Evolutionary conservation across 805 yeast genomes (phyloP).

Genomic region (Lachancea mirantina): DNA sequence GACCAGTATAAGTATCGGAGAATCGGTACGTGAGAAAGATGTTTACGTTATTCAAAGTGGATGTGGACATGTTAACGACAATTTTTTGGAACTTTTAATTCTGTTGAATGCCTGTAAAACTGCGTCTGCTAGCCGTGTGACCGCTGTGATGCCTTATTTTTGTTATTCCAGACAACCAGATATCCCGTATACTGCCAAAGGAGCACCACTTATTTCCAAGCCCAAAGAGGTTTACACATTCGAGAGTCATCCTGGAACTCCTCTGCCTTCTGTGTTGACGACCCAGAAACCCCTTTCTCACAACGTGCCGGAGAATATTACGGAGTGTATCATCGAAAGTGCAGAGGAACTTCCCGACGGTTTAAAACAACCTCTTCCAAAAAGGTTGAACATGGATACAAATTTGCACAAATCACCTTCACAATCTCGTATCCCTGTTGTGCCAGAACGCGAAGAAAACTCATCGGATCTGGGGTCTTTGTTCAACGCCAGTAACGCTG

Average conservation of each 20-base stretch:
- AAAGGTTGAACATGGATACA: slow-evolving; percentile 1
- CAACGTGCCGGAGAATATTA: not conserved
- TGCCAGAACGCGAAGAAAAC: slow-evolving; percentile 30
- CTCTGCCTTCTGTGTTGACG: slow-evolving; percentile 27
- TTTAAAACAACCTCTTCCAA: slow-evolving; percentile 13
- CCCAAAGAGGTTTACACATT: slow-evolving; percentile 37
- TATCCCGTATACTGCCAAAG: slow-evolving; percentile 70
- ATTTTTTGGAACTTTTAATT: slow-evolving; percentile 72
- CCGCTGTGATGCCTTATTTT: slow-evolving; percentile 87
- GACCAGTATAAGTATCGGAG: slow-evolving; percentile 75
- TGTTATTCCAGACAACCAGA: slow-evolving; percentile 97
- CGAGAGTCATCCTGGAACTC: slow-evolving; percentile 48
- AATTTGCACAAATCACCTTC: slow-evolving; percentile 17
- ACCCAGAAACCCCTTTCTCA: slow-evolving; percentile 19
- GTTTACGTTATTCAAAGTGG: slow-evolving; percentile 85
- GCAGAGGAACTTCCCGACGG: slow-evolving; percentile 6
- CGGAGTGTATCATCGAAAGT: not conserved
- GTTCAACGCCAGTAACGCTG: slow-evolving; percentile 43
- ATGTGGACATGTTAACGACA: slow-evolving; percentile 83
- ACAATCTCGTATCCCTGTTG: slow-evolving; percentile 30
- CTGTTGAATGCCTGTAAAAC: slow-evolving; percentile 89
- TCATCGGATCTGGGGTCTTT: slow-evolving; percentile 23
- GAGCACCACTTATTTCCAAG: slow-evolving; percentile 54
- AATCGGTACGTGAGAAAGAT: slow-evolving; percentile 92
- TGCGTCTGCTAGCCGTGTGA: slow-evolving; percentile 81